These are phyloP conservation scores for Lizonia empirigonia DNA, from an alignment of 2,329 filamentous ascomycete species.

Conservation along the genomic window DNA sequence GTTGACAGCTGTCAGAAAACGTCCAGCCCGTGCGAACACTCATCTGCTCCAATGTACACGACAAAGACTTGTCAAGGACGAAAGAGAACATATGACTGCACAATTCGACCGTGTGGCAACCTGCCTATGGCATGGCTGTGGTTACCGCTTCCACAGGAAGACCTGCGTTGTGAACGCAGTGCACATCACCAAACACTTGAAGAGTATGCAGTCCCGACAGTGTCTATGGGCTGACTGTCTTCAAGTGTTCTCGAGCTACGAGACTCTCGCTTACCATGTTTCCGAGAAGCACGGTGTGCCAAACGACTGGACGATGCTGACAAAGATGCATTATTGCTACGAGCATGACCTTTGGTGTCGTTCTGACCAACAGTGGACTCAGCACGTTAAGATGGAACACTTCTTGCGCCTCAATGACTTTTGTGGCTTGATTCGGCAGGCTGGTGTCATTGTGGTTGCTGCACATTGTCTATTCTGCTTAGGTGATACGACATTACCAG, in stretches of 20 bases:
- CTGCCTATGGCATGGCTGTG: not conserved
- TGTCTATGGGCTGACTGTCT: not conserved
- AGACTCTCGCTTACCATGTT: not conserved
- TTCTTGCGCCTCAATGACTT: not conserved
- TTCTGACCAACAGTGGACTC: not conserved
- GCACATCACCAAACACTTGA: not conserved
- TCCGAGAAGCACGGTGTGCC: not conserved
- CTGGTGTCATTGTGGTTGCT: not conserved
- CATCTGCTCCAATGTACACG: not conserved
- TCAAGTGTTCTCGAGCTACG: not conserved
- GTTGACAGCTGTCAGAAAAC: not conserved
- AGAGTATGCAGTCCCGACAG: not conserved
- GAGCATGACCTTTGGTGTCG: not conserved
- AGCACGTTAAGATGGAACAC: not conserved
- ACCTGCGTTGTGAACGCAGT: not conserved
- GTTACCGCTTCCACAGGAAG: not conserved
- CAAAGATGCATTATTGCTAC: not conserved
- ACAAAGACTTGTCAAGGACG: not conserved
- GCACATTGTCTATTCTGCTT: not conserved
- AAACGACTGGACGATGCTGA: not conserved
- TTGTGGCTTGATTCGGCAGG: not conserved
- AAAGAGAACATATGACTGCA: not conserved
- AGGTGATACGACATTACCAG: not conserved
- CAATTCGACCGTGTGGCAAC: not conserved
- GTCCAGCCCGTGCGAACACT: not conserved